These are phyloP conservation scores for Croton setiger DNA, from an alignment of 441 rosid genomes.

Conservation along the genomic window DNA sequence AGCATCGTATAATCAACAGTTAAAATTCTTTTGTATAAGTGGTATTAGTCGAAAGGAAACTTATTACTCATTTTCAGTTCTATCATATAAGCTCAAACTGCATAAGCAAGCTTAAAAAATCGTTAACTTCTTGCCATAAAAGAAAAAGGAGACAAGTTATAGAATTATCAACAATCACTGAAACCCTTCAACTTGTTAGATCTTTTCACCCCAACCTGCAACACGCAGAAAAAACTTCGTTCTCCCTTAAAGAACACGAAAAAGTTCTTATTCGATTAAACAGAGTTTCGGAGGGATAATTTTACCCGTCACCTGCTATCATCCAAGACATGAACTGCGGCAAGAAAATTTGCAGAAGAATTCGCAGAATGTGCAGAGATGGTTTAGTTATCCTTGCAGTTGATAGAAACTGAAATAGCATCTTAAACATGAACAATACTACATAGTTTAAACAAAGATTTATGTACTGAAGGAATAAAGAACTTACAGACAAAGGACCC, in stretches of 20 bases:
- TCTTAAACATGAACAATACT: neutral
- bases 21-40: slow-evolving; percentile 8
- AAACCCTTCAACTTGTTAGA: neutral
- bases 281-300: neutral
- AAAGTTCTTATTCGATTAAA: neutral
- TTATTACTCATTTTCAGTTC: neutral
- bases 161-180: neutral
- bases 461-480: neutral
- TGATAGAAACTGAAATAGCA: slow-evolving; percentile 4
- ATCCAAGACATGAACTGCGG: slow-evolving; percentile 24
- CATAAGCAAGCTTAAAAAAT: too few relatives aligned
- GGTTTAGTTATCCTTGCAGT: slow-evolving; percentile 17
- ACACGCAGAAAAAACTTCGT: neutral
- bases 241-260: neutral
- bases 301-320: slow-evolving; percentile 14
- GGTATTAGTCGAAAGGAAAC: neutral
- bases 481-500: slow-evolving; percentile 18
- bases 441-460: neutral
- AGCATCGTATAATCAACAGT: slow-evolving; percentile 8
- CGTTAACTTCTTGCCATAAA: too few relatives aligned
- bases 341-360: slow-evolving; percentile 11
- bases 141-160: neutral
- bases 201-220: slow-evolving; percentile 9
- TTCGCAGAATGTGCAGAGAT: slow-evolving; percentile 2
- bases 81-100: neutral